Percentiles rank a stretch among this genome's conserved stretches.
phyloP scores from a whole-genome alignment of 768 basidiomycete genomes.

The Amanita molliuscula region DNA sequence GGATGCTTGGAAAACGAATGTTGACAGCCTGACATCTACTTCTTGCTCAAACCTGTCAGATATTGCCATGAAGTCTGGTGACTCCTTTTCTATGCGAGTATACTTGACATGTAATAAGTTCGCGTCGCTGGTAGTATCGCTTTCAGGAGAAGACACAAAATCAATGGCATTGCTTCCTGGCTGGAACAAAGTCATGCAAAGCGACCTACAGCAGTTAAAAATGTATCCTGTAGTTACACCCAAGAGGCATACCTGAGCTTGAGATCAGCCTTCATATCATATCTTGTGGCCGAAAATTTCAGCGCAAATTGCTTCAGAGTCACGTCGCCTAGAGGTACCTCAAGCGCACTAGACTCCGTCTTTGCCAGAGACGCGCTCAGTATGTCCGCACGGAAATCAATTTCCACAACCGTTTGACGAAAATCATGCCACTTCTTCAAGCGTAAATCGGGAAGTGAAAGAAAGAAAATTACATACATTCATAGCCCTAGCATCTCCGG shows the following conservation, averaged over 20 bases:
- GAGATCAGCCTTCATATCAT: constrained; percentile 80
- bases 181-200: constrained; percentile 69
- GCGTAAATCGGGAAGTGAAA: neutral
- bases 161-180: constrained; percentile 39
- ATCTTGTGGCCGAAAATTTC: constrained; percentile 65
- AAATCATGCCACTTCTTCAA: constrained; percentile 26
- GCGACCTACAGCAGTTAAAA: constrained; percentile 36
- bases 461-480: neutral
- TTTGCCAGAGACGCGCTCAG: constrained; percentile 75
- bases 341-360: constrained; percentile 46
- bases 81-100: constrained; percentile 66
- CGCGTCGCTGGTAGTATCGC: constrained; percentile 28
- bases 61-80: constrained; percentile 72
- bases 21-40: constrained; percentile 81
- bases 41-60: constrained; percentile 85
- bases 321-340: constrained; percentile 71
- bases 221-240: neutral
- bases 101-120: constrained; percentile 79
- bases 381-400: constrained; percentile 80
- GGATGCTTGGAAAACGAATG: constrained; percentile 78
- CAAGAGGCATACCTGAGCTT: constrained; percentile 51
- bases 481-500: constrained; percentile 11
- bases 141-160: constrained; percentile 54
- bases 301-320: constrained; percentile 72
- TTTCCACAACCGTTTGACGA: constrained; percentile 61